These are phyloP conservation scores for Dicorynia guianensis DNA, from an alignment of 306 rosid species.

Conservation along the genomic window DNA sequence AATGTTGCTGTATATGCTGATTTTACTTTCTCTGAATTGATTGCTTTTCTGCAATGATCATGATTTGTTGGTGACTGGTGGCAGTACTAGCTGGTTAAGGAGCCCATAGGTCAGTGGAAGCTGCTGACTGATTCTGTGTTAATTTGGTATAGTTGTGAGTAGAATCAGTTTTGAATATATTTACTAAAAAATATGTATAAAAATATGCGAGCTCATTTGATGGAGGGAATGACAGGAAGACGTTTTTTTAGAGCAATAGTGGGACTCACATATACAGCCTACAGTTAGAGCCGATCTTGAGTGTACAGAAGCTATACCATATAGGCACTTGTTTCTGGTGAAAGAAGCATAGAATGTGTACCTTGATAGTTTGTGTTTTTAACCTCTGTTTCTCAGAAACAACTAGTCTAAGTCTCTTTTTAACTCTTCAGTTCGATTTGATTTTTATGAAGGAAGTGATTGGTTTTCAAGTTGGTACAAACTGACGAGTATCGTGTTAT, in stretches of 20 bases:
- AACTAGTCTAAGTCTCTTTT: not conserved
- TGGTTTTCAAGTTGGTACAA: not conserved
- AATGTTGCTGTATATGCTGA: slow-evolving; percentile 6
- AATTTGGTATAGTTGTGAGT: too few species aligned
- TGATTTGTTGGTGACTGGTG: not conserved
- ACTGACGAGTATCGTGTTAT: not conserved
- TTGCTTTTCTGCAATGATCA: not conserved
- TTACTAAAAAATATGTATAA: too few species aligned
- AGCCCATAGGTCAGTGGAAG: not conserved
- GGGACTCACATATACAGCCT: too few species aligned
- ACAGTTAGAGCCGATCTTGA: too few species aligned
- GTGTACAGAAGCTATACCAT: too few species aligned
- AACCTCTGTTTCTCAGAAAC: not conserved
- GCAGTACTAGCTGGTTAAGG: not conserved
- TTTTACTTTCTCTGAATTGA: not conserved
- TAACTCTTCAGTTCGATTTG: slow-evolving; percentile 1
- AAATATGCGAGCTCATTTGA: too few species aligned
- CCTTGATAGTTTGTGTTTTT: not conserved
- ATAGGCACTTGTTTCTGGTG: not conserved
- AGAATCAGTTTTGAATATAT: too few species aligned
- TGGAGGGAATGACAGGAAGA: too few species aligned
- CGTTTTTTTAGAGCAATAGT: too few species aligned
- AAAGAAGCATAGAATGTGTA: slow-evolving; percentile 1
- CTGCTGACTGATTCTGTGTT: slow-evolving; percentile 1
- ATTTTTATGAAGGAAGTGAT: not conserved